These are phyloP conservation scores for Sporopachydermia quercuum DNA, from an alignment of 805 yeast genomes.

Conservation along the genomic window DNA sequence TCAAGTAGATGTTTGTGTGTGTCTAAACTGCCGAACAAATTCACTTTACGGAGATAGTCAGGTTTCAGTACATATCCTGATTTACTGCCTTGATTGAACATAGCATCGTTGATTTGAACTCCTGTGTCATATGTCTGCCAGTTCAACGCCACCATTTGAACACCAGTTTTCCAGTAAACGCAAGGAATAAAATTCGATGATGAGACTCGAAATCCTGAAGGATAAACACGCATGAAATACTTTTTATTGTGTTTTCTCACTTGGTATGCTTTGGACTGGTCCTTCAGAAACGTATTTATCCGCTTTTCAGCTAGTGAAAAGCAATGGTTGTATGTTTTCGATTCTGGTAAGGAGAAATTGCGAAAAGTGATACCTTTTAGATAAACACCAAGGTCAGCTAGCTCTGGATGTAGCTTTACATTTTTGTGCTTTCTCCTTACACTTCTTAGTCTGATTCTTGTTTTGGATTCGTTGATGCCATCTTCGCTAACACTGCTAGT, in stretches of 20 bases:
- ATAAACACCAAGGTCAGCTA: conserved; percentile 56
- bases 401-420: conserved; percentile 22
- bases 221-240: conserved; percentile 74
- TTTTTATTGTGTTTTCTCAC: conserved; percentile 63
- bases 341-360: conserved; percentile 75
- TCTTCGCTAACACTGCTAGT: conserved; percentile 19
- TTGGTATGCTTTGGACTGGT: conserved; percentile 36
- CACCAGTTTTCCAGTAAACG: conserved; percentile 70
- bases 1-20: conserved; percentile 2
- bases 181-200: conserved; percentile 77
- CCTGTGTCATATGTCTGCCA: conserved; percentile 92
- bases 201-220: conserved; percentile 59
- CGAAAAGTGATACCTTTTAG: conserved; percentile 63
- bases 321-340: conserved; percentile 66
- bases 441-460: conserved; percentile 1
- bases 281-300: conserved; percentile 47
- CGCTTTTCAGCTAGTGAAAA: conserved; percentile 77
- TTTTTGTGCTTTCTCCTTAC: conserved; percentile 3
- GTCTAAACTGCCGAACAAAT: conserved; percentile 3
- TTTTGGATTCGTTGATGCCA: conserved; percentile 9
- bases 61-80: conserved; percentile 81
- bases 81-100: conserved; percentile 46
- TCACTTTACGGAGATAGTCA: conserved; percentile 15
- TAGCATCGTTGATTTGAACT: conserved; percentile 73
- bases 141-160: conserved; percentile 90